These are phyloP conservation scores for Microcyclospora pomicola DNA, from an alignment of 2,329 filamentous ascomycete genomes.

Conservation along the genomic window DNA sequence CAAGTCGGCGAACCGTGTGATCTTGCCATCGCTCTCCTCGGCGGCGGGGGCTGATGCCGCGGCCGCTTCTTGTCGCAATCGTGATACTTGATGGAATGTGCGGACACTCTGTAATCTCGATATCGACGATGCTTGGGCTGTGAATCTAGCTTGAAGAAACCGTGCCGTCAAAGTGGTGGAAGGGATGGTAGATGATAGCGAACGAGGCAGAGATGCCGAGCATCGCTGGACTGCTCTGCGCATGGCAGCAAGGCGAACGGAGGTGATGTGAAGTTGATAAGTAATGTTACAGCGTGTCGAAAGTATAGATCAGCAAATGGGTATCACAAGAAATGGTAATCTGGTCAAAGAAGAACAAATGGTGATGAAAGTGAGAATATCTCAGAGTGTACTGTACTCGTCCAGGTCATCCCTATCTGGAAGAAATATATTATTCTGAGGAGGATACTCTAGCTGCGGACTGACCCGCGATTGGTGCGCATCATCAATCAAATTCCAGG, in stretches of 20 bases:
- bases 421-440: no score
- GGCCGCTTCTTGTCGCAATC: conserved; percentile 23
- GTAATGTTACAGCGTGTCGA: no score
- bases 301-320: no score
- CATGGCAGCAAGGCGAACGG: conserved; percentile 8
- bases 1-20: conserved; percentile 34
- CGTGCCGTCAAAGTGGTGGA: conserved; percentile 3
- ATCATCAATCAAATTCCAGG: no score
- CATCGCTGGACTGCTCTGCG: conserved; percentile 20
- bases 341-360: no score
- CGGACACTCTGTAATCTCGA: conserved; percentile 1
- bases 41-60: conserved; percentile 6
- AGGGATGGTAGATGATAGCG: conserved; percentile 4
- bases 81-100: conserved; percentile 26
- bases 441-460: no score
- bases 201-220: conserved; percentile 14
- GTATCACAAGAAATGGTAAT: no score
- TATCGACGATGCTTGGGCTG: not conserved
- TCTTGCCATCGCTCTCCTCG: conserved; percentile 9
- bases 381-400: no score
- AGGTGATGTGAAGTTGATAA: no score
- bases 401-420: no score
- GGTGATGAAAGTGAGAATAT: no score
- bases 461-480: no score
- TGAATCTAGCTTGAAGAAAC: conserved; percentile 7